These are phyloP conservation scores for Exsudoporus frostii DNA, from an alignment of 768 basidiomycete species.

Conservation along the genomic window DNA sequence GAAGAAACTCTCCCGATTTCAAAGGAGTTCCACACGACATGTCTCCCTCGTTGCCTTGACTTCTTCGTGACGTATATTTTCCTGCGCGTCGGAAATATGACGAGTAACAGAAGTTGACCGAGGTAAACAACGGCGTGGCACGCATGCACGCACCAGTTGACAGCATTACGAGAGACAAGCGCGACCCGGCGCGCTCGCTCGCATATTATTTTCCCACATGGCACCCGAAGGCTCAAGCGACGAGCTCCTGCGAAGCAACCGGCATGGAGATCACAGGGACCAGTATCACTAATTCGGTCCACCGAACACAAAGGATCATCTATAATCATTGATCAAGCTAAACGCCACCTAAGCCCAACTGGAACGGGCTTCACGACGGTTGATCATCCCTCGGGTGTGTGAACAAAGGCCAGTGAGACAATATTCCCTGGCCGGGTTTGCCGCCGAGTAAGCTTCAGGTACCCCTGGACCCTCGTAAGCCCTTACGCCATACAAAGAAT, in stretches of 20 bases:
- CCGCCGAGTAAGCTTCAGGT: conserved; percentile 9
- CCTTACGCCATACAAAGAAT: conserved; percentile 13
- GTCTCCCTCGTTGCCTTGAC: conserved; percentile 10
- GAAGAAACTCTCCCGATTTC: conserved; percentile 1
- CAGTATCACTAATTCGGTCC: not conserved
- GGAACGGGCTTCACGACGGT: too few species aligned
- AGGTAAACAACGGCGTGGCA: conserved; percentile 1
- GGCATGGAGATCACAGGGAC: not conserved
- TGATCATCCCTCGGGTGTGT: not conserved
- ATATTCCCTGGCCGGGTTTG: not conserved
- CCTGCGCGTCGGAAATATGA: conserved; percentile 3
- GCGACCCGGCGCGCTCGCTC: not conserved
- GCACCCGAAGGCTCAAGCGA: not conserved
- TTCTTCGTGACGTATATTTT: conserved; percentile 11
- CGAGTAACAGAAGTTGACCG: not conserved
- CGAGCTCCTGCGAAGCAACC: not conserved
- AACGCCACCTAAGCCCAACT: not conserved
- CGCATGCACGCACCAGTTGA: not conserved
- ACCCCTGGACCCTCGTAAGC: conserved; percentile 7
- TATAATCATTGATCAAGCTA: not conserved
- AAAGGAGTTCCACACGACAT: not conserved
- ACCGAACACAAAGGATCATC: not conserved
- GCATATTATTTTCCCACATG: conserved; percentile 9
- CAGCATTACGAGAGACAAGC: conserved; percentile 5
- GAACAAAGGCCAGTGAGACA: not conserved